These are phyloP conservation scores for Aspergillus tubingensis DNA, from an alignment of 2,329 filamentous ascomycete genomes.

Conservation along the genomic window DNA sequence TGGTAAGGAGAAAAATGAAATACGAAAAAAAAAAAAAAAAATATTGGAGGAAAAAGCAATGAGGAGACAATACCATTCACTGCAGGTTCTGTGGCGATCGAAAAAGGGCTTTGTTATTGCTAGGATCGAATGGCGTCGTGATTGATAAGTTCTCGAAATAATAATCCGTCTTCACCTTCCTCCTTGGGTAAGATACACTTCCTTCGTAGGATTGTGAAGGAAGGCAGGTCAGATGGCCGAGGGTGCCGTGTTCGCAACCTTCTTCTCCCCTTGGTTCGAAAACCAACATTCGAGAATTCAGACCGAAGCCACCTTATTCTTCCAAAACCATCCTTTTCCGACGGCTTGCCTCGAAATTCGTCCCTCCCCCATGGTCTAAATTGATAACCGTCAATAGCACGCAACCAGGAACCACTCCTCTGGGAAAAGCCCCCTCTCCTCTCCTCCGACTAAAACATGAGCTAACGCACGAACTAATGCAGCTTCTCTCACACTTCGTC, in stretches of 20 bases:
- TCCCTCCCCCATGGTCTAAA: neutral
- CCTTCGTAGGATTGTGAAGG: neutral
- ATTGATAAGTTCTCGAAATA: neutral
- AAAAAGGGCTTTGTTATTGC: neutral
- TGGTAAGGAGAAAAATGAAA: neutral
- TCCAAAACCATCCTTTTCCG: neutral
- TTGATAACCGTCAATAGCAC: constrained; percentile 3
- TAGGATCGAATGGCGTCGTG: constrained; percentile 1
- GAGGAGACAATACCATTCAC: neutral
- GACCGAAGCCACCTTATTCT: neutral
- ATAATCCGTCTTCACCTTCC: neutral
- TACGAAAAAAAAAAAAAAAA: constrained; percentile 3
- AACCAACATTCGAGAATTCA: neutral
- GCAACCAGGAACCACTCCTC: constrained; percentile 9
- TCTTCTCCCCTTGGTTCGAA: neutral
- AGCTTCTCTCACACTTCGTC: neutral
- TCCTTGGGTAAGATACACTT: neutral
- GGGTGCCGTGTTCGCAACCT: neutral
- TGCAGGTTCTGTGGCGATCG: neutral
- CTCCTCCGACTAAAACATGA: neutral
- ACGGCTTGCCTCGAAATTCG: neutral
- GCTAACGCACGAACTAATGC: constrained; percentile 2
- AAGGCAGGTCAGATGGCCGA: neutral
- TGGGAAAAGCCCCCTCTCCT: constrained; percentile 9
- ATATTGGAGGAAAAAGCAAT: neutral